Percentiles rank a stretch among this genome's conserved stretches.
These are phyloP conservation scores for Diaporthe sp. DNA, from an alignment of 2,329 filamentous ascomycete species.

Conservation along the genomic window DNA sequence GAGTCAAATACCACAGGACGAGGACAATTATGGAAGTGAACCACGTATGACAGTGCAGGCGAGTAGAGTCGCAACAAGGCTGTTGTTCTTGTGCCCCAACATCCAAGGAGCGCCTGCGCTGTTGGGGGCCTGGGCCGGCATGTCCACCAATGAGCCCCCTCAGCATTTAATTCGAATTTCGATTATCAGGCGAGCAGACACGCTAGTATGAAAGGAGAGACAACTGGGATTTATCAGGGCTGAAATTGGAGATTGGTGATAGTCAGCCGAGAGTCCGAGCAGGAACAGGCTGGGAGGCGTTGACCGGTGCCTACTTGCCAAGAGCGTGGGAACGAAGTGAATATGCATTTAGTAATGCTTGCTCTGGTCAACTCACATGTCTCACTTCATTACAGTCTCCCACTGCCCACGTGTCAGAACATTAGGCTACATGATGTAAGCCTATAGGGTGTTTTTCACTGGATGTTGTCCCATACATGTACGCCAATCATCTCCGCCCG, in stretches of 20 bases:
- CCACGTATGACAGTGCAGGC: background rate
- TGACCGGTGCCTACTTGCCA: background rate
- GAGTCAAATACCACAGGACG: background rate
- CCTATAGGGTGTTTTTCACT: no score
- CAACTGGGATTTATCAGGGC: background rate
- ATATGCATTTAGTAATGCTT: background rate
- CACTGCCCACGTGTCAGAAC: background rate
- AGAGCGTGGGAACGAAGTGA: background rate
- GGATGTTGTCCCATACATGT: no score
- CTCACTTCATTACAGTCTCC: background rate
- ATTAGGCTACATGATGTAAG: no score
- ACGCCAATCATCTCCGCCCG: background rate
- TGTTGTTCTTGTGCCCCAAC: background rate
- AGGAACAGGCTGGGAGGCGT: background rate
- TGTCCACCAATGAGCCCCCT: background rate
- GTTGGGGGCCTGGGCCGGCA: background rate
- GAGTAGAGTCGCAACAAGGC: background rate
- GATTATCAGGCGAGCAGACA: background rate
- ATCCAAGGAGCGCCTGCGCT: background rate
- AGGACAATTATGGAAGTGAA: background rate
- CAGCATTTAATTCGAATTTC: background rate
- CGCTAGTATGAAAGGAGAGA: background rate
- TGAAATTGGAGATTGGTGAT: background rate
- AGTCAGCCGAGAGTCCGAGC: background rate
- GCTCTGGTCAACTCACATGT: background rate